phyloP scores from a whole-genome alignment of 768 basidiomycete species.

The Boletus reticulatus region DNA sequence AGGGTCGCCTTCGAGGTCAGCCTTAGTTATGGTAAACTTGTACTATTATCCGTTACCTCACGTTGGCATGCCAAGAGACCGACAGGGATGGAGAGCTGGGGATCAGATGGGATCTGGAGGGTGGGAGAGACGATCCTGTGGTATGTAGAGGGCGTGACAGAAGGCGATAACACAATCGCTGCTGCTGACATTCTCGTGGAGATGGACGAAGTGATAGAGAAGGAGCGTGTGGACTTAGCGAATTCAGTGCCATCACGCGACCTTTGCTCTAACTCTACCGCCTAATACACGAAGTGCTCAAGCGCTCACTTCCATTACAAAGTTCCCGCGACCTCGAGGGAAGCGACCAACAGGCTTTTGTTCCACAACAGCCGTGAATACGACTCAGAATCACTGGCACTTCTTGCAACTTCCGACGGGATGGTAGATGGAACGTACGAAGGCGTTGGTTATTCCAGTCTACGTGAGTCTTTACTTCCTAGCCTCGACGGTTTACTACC shows the following conservation, averaged over 20 bases:
- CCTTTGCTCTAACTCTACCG: too few species aligned
- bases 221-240: too few species aligned
- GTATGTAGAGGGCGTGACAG: constrained; percentile 53
- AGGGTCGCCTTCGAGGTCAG: constrained; percentile 56
- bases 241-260: too few species aligned
- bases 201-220: background rate
- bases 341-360: too few species aligned
- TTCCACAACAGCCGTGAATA: too few species aligned
- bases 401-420: too few species aligned
- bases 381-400: too few species aligned
- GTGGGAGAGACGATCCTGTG: constrained; percentile 63
- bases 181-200: constrained; percentile 30
- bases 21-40: constrained; percentile 5
- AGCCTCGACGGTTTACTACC: background rate
- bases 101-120: constrained; percentile 52
- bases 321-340: too few species aligned
- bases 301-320: too few species aligned
- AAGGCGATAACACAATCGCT: constrained; percentile 42
- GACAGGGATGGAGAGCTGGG: constrained; percentile 57
- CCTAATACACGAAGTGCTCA: too few species aligned
- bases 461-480: constrained; percentile 14
- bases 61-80: constrained; percentile 81
- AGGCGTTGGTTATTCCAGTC: background rate
- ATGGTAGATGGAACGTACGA: too few species aligned
- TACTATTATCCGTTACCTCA: constrained; percentile 29